Evolutionary conservation across 139 green algal species (phyloP), one percentile per base, ranked within the genome.

Genomic region (Dunaliella primolecta): DNA sequence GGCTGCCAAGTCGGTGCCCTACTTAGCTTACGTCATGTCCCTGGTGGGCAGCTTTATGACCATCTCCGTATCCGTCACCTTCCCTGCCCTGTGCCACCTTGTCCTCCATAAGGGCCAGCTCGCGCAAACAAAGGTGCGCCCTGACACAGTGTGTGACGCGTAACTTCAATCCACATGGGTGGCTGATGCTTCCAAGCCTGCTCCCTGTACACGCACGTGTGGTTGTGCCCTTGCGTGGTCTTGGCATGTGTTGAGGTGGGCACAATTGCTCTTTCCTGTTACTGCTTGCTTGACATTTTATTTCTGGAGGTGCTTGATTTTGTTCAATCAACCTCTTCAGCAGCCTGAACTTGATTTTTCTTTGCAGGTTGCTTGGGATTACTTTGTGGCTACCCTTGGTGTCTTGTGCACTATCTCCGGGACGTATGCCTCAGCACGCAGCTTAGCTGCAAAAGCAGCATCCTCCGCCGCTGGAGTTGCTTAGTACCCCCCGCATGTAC

Each of bases 21-120:
- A 91, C 87, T 86, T 93, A 46, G 91, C 86, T 3, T 89, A 90
- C 32, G 55, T 93, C 81, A 92, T 92, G 87, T 83, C 91, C 27
- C 86, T 93, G 78, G 88, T 92, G 64, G 91, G 91, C 27, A 87
- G 74, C 35, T 91, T 93, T 72, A 88, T 93, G 72, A 92, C 91
- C 25, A 87, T 93, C 81, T 84, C 37, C 46, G 86, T 91, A 1
- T 83, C 38, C 87, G 86, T 92, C 84, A 93, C 90, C 70, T 88
- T 93, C 83, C 91, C 91, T 20, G 87, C 86, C n/a, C 27, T 90
- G 32, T 91, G 87, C 86, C 87, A 93, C 83, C 86, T 90, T 34
- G 83, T 87, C 37, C 79, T 83, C 3, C 11, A 37, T n/a, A 83
- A 83, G 79, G 79, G 79, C 1, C 33, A 81, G 36, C 23, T n/a